phyloP scores from a whole-genome alignment of 73 alveolate genomes.

The Paramecium caudatum region DNA sequence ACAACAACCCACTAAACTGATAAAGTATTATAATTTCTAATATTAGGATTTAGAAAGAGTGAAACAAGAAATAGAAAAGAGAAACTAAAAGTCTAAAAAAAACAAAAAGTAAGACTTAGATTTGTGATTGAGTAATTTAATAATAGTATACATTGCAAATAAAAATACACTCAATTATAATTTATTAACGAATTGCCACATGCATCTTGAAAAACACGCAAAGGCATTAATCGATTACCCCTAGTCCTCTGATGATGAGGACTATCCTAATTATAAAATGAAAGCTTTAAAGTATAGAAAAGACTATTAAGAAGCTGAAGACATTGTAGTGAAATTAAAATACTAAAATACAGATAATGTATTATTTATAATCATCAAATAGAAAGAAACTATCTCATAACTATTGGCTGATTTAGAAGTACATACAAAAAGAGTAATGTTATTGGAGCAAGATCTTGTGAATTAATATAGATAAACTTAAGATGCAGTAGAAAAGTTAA shows the following conservation, averaged over 20 bases:
- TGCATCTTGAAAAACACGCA: constrained; percentile 31
- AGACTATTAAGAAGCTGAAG: constrained; percentile 4
- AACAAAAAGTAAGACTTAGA: constrained; percentile 49
- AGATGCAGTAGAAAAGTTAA: background rate
- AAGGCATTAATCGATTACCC: constrained; percentile 22
- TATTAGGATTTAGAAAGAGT: constrained; percentile 46
- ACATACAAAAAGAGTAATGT: background rate
- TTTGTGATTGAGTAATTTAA: constrained; percentile 14
- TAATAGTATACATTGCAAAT: constrained; percentile 11
- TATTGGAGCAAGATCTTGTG: background rate
- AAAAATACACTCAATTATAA: background rate
- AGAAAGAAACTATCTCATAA: background rate
- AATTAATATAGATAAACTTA: background rate
- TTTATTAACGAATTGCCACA: constrained; percentile 4
- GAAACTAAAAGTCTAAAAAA: constrained; percentile 48
- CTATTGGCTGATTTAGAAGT: background rate
- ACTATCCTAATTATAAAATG: constrained; percentile 38
- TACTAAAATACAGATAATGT: background rate
- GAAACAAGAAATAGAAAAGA: constrained; percentile 17
- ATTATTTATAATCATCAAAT: background rate
- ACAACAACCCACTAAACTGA: background rate
- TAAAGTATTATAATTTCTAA: background rate
- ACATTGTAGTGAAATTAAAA: background rate
- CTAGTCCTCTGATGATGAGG: constrained; percentile 8
- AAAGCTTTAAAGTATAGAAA: constrained; percentile 42